phyloP scores from a whole-genome alignment of 257 asterid species.

The Leonotis leonurus region DNA sequence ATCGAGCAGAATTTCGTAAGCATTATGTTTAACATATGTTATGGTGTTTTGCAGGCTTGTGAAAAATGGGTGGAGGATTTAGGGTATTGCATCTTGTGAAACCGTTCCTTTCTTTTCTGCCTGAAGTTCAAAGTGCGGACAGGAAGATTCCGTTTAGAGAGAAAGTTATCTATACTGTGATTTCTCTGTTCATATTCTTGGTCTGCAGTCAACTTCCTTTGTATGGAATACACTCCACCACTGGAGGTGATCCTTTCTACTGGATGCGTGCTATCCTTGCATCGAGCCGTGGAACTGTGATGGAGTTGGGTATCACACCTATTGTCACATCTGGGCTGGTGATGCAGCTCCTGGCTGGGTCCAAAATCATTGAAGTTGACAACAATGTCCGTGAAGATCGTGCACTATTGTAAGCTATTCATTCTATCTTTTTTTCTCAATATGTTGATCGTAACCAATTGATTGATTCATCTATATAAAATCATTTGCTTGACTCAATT shows the following conservation, averaged over 20 bases:
- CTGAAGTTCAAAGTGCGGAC: constrained; percentile 67
- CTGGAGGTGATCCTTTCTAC: constrained; percentile 70
- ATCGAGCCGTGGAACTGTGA: constrained; percentile 65
- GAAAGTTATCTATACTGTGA: constrained; percentile 56
- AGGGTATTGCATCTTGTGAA: constrained; percentile 68
- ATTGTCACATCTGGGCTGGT: constrained; percentile 66
- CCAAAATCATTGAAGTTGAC: constrained; percentile 63
- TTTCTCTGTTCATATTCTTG: constrained; percentile 49
- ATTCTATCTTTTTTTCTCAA: neutral
- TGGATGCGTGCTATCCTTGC: constrained; percentile 79
- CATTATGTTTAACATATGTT: neutral
- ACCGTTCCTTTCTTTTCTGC: constrained; percentile 58
- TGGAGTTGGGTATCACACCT: constrained; percentile 75
- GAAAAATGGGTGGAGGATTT: constrained; percentile 64
- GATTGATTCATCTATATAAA: neutral
- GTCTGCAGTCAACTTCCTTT: constrained; percentile 75
- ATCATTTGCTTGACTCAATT: neutral
- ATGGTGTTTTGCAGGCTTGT: constrained; percentile 23
- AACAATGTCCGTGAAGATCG: constrained; percentile 73
- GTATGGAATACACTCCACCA: constrained; percentile 64
- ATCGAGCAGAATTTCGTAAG: neutral
- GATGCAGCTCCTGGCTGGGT: constrained; percentile 66
- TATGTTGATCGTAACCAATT: neutral
- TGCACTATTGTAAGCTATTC: constrained; percentile 52
- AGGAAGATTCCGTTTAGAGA: constrained; percentile 60